phyloP scores from a whole-genome alignment of 2,329 filamentous ascomycete genomes.

The Beauveria pseudobassiana region DNA sequence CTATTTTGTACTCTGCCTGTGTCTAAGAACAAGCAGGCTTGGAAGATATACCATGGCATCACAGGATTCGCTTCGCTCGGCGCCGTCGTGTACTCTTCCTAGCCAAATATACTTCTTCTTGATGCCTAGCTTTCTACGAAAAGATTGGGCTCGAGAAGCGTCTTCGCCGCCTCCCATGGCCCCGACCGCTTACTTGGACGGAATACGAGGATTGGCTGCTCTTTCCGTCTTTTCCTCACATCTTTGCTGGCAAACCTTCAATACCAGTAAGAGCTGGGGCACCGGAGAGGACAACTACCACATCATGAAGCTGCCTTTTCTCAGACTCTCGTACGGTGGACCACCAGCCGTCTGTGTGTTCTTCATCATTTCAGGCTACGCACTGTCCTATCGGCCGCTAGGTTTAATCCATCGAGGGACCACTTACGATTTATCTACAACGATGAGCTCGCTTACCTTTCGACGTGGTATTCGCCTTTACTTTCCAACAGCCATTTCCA shows the following conservation, averaged over 20 bases:
- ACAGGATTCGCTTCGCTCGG: not conserved
- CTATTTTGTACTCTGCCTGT: not conserved
- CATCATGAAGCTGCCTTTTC: slow-evolving; percentile 44
- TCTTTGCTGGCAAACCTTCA: slow-evolving; percentile 45
- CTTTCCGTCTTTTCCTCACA: slow-evolving; percentile 51
- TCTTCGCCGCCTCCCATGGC: slow-evolving; percentile 33
- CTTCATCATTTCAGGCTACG: slow-evolving; percentile 50
- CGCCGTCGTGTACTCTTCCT: not conserved
- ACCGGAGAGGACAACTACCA: slow-evolving; percentile 35
- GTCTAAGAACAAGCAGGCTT: not conserved
- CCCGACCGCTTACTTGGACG: slow-evolving; percentile 51
- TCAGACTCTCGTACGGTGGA: slow-evolving; percentile 47
- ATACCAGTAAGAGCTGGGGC: slow-evolving; percentile 44
- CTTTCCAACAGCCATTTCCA: slow-evolving; percentile 43
- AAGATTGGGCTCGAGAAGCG: slow-evolving; percentile 33
- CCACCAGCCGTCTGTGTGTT: slow-evolving; percentile 53
- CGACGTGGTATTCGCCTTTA: slow-evolving; percentile 45
- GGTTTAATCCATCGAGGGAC: slow-evolving; percentile 25
- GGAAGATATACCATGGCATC: not conserved
- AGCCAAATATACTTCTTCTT: slow-evolving; percentile 32
- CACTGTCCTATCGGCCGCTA: slow-evolving; percentile 33
- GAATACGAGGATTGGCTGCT: slow-evolving; percentile 49
- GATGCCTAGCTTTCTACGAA: slow-evolving; percentile 45
- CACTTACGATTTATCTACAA: slow-evolving; percentile 34
- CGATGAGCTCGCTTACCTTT: slow-evolving; percentile 45